Conservation (phyloP, 495 filamentous ascomycete species). For the Penicillium maclennaniae region DNA sequence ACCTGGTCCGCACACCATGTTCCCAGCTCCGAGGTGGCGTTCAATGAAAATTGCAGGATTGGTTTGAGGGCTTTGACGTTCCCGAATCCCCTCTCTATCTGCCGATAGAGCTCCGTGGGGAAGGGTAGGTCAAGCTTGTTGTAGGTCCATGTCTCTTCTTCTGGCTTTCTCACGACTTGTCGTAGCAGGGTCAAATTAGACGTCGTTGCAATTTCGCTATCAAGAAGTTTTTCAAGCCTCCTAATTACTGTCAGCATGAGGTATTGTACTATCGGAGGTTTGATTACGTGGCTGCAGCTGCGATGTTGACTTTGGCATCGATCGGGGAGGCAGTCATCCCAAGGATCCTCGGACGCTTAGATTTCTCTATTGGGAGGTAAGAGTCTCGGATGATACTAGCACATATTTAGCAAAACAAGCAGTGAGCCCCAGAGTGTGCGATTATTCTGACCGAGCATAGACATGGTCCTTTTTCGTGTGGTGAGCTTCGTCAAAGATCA, state of each 20-base stretch:
- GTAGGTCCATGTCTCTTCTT: constrained; percentile 61
- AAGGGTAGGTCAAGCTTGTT: constrained; percentile 44
- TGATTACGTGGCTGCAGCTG: constrained; percentile 64
- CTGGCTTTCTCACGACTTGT: constrained; percentile 54
- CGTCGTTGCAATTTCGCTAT: constrained; percentile 80
- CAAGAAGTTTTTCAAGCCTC: constrained; percentile 72
- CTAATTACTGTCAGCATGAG: constrained; percentile 28
- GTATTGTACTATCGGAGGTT: not conserved
- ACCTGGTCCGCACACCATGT: constrained; percentile 82
- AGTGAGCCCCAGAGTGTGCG: not conserved
- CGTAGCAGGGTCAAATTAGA: constrained; percentile 60
- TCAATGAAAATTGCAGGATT: constrained; percentile 53
- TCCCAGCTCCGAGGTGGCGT: constrained; percentile 67
- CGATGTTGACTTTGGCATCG: constrained; percentile 72
- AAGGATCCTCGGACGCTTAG: constrained; percentile 71
- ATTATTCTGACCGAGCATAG: constrained; percentile 61
- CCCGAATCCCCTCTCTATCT: constrained; percentile 54
- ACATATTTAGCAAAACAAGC: constrained; percentile 9
- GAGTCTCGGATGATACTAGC: constrained; percentile 79
- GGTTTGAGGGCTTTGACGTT: constrained; percentile 54
- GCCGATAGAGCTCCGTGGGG: constrained; percentile 60
- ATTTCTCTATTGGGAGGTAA: constrained; percentile 51
- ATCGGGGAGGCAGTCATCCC: constrained; percentile 98
- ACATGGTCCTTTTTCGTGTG: constrained; percentile 94
- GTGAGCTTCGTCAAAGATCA: constrained; percentile 96